Evolutionary conservation across 2,329 filamentous ascomycete species (phyloP), one percentile per base, ranked within the genome.

Genomic region (Aspergillus aculeatinus): DNA sequence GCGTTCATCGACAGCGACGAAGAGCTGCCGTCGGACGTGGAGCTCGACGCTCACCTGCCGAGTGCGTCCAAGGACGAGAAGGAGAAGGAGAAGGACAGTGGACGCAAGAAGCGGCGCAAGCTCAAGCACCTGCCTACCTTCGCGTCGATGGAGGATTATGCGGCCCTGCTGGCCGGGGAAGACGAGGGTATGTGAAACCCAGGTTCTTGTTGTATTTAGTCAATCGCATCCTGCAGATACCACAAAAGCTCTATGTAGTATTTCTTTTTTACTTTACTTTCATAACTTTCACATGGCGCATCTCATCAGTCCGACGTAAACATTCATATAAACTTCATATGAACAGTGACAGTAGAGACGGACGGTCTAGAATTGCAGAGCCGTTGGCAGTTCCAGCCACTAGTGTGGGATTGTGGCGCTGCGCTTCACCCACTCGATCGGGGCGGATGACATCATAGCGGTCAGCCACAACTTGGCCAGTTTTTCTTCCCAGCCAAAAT

Each of bases 131-230:
- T 99, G 67, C 95, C 95, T 6, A 96, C 87, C 39, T 99, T 99
- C 80, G 95, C 96, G 21, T 96, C 91, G 33, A 89, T 85, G 33
- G 95, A 98, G 57, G 95, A 98, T 74, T 99, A 98, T 76, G 94
- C 92, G 16, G 90, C 89, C 69, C 83, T 96, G 79, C 77, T 96
- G 74, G 90, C 83, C 4, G 84, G 86, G 64, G 91, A 95, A 55
- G 87, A 87, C 63, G 87, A 75, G 49, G 75, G 74, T 29, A 74
- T 76, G 70, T 76, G 67, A 67, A 25, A 44, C 42, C 23, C 56
- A 47, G 19, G 60, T 55, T 53, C 35, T 58, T 61, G 52, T 35
- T 56, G 39, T 44, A 44, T 19, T 44, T 44, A n/a, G 14, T 44
- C 14, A 44, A 44, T 55, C 19, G 53, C 23, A 55, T 33, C 42